These are phyloP conservation scores for Talaromyces sp. DNA, from an alignment of 2,329 filamentous ascomycete species.

Conservation along the genomic window DNA sequence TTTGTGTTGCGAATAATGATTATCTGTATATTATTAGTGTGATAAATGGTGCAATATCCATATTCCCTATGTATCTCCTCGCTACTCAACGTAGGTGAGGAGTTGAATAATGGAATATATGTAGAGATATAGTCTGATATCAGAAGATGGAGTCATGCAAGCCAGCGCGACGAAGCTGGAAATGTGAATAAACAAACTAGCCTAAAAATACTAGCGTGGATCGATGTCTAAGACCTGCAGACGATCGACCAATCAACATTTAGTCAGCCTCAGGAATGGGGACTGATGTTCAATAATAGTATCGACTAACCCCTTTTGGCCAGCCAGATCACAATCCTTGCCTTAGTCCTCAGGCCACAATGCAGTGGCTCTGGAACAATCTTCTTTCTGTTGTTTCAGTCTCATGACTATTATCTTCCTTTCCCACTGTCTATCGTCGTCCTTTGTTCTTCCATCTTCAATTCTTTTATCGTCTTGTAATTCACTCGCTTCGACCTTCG, in stretches of 20 bases:
- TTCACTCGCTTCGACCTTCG: slow-evolving; percentile 13
- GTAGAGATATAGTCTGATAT: too few relatives aligned
- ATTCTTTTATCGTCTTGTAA: background rate
- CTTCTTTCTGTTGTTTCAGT: slow-evolving; percentile 5
- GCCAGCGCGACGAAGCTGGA: background rate
- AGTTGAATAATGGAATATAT: too few relatives aligned
- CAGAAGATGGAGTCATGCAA: background rate
- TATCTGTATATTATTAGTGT: background rate
- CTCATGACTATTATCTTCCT: background rate
- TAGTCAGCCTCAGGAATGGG: background rate
- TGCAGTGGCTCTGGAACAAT: slow-evolving; percentile 8
- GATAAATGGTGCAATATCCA: slow-evolving; percentile 2
- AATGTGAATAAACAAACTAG: background rate
- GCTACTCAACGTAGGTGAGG: background rate
- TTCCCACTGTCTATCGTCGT: background rate
- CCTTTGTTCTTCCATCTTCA: background rate
- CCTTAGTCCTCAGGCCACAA: slow-evolving; percentile 1
- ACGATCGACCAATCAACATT: background rate
- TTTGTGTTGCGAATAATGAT: background rate
- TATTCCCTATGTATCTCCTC: too few relatives aligned
- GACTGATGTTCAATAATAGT: slow-evolving; percentile 1
- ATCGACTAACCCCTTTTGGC: background rate
- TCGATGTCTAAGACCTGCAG: slow-evolving; percentile 18
- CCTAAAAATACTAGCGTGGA: background rate
- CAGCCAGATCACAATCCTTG: background rate